Evolutionary conservation across 176 grass and related monocot species (phyloP).

Genomic region (Microstegium vimineum): DNA sequence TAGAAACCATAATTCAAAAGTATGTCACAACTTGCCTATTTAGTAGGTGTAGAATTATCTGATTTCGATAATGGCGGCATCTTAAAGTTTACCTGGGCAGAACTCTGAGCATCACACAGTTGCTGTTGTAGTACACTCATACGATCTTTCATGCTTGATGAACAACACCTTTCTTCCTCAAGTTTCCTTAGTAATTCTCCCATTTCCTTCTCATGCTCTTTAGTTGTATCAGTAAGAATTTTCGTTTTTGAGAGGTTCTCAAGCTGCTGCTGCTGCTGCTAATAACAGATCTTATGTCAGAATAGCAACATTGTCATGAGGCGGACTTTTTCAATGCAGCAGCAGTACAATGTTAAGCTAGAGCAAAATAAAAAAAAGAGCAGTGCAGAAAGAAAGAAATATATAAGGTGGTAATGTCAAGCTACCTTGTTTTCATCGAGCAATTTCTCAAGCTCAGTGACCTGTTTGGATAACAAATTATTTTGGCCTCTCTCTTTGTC

Average conservation of each 20-base stretch:
- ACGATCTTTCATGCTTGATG: conserved; percentile 39
- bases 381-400: background rate
- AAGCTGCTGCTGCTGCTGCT: conserved; percentile 77
- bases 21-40: background rate
- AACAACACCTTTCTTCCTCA: conserved; percentile 59
- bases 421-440: conserved; percentile 67
- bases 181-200: conserved; percentile 45
- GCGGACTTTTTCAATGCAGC: background rate
- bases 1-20: too few species aligned
- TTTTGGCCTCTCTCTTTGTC: conserved; percentile 50
- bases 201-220: conserved; percentile 61
- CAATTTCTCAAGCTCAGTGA: conserved; percentile 50
- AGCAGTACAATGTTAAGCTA: background rate
- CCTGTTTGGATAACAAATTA: conserved; percentile 50
- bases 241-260: conserved; percentile 55
- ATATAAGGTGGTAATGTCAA: conserved; percentile 12
- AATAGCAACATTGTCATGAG: background rate
- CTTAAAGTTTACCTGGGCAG: conserved; percentile 51
- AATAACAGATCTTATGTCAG: conserved; percentile 37
- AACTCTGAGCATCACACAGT: conserved; percentile 51
- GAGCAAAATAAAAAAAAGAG: background rate
- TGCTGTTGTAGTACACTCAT: conserved; percentile 37
- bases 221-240: conserved; percentile 48
- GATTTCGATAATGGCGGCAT: background rate
- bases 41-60: background rate